Evolutionary conservation across 495 filamentous ascomycete genomes (phyloP).

Genomic region (Halenospora varia): DNA sequence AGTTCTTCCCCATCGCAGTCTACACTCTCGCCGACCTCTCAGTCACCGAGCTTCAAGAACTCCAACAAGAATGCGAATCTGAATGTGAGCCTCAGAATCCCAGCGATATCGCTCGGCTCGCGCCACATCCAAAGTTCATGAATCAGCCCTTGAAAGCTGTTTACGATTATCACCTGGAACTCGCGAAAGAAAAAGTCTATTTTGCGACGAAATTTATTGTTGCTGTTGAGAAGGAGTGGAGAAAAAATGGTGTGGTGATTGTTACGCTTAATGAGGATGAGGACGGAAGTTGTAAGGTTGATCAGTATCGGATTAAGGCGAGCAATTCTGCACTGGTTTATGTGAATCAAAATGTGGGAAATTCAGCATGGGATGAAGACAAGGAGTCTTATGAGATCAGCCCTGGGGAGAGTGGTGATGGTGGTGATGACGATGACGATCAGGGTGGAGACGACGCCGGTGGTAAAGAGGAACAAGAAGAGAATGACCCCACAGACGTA

Average conservation of each 20-base stretch:
- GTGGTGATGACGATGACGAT: not conserved
- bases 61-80: not conserved
- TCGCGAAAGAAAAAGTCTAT: not conserved
- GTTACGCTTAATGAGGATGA: not conserved
- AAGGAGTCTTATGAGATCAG: not conserved
- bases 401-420: not conserved
- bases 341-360: not conserved
- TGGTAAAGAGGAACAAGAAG: not conserved
- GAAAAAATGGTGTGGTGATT: not conserved
- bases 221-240: not conserved
- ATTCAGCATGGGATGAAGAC: not conserved
- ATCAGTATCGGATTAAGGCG: not conserved
- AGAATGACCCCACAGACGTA: not conserved
- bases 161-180: not conserved
- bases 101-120: not conserved
- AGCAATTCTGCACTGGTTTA: not conserved
- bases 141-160: not conserved
- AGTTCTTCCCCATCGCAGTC: not conserved
- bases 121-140: not conserved
- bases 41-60: not conserved
- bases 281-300: not conserved
- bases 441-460: not conserved
- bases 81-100: not conserved
- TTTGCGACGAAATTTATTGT: not conserved
- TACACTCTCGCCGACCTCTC: not conserved